A percentile compares a stretch with the other conserved stretches of the same genome.
Evolutionary conservation across 495 filamentous ascomycete species (phyloP).

Genomic region (Lindgomyces ingoldianus): DNA sequence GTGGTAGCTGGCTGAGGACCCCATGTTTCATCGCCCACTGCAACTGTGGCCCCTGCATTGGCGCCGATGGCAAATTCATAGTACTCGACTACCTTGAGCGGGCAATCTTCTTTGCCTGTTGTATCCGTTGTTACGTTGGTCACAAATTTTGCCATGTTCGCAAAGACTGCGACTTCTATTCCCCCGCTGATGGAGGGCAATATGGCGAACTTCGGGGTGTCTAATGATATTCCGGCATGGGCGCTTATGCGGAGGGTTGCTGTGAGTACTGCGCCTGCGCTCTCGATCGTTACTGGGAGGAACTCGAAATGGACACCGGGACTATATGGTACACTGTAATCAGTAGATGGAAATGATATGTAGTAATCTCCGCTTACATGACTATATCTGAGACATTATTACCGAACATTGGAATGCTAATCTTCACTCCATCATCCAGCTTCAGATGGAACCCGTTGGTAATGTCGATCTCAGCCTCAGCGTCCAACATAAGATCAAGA

Average conservation of each 20-base stretch:
- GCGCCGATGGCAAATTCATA: conserved; percentile 56
- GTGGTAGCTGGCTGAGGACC: conserved; percentile 51
- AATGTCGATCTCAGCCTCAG: conserved; percentile 51
- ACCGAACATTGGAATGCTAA: conserved; percentile 20
- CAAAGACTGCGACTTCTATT: conserved; percentile 51
- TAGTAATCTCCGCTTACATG: conserved; percentile 18
- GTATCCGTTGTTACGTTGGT: conserved; percentile 49
- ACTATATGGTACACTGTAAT: background rate
- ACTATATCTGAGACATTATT: conserved; percentile 19
- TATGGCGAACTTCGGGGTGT: conserved; percentile 15
- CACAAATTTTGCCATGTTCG: conserved; percentile 56
- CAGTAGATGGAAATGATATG: background rate
- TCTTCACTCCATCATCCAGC: conserved; percentile 43
- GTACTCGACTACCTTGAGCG: conserved; percentile 48
- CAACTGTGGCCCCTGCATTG: conserved; percentile 54
- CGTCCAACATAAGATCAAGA: conserved; percentile 53
- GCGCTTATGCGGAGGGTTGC: conserved; percentile 52
- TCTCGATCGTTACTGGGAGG: conserved; percentile 54
- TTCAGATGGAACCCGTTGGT: conserved; percentile 56
- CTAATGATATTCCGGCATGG: conserved; percentile 49
- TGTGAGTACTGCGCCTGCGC: conserved; percentile 43
- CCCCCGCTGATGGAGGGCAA: conserved; percentile 44
- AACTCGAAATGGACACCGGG: conserved; percentile 57
- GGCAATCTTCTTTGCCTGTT: conserved; percentile 46
- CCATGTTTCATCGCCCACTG: conserved; percentile 50